phyloP scores from a whole-genome alignment of 768 basidiomycete species.

The Trametes meyenii region DNA sequence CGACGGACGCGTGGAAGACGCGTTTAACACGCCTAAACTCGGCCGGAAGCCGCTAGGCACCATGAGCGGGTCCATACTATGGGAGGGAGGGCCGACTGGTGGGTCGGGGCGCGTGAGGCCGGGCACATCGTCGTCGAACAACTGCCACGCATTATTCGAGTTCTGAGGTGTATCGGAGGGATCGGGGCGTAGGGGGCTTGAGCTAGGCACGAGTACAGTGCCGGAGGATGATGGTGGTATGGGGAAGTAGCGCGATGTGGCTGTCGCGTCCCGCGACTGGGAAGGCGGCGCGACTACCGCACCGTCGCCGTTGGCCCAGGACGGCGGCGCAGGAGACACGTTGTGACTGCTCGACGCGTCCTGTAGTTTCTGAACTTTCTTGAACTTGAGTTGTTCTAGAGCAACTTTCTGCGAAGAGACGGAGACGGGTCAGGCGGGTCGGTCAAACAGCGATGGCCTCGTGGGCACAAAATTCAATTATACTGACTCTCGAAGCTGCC shows the following conservation, averaged over 20 bases:
- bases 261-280: slow-evolving; percentile 80
- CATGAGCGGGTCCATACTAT: slow-evolving; percentile 54
- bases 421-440: slow-evolving; percentile 9
- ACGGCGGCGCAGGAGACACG: slow-evolving; percentile 28
- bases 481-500: slow-evolving; percentile 54
- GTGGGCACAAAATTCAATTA: slow-evolving; percentile 18
- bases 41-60: slow-evolving; percentile 61
- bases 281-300: slow-evolving; percentile 45
- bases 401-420: slow-evolving; percentile 42
- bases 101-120: slow-evolving; percentile 40
- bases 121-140: slow-evolving; percentile 46
- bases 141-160: slow-evolving; percentile 39
- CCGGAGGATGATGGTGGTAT: slow-evolving; percentile 50
- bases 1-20: slow-evolving; percentile 54
- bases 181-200: slow-evolving; percentile 61
- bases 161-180: slow-evolving; percentile 41
- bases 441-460: slow-evolving; percentile 27
- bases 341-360: slow-evolving; percentile 22
- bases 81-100: slow-evolving; percentile 39
- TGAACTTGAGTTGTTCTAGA: slow-evolving; percentile 50
- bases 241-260: slow-evolving; percentile 62
- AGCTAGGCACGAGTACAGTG: slow-evolving; percentile 74
- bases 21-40: slow-evolving; percentile 46
- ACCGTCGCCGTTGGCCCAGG: slow-evolving; percentile 23
- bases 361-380: slow-evolving; percentile 42